A percentile compares a stretch with the other conserved stretches of the same genome.
These are phyloP conservation scores for Cyclanthera cordifolia DNA, from an alignment of 306 rosid species.

Conservation along the genomic window DNA sequence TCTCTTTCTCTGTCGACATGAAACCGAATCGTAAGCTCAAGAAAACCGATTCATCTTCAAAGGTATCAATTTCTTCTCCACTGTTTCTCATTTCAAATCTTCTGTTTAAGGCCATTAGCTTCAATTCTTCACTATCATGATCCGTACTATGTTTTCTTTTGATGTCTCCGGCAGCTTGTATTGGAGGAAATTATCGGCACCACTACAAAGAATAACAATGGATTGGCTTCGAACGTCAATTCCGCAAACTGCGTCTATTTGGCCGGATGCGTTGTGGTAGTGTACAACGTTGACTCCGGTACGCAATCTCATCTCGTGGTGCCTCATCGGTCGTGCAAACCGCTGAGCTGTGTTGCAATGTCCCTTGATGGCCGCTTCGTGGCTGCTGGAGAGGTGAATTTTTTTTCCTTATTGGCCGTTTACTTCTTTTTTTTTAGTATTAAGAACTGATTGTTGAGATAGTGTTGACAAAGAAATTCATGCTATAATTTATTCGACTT, in stretches of 20 bases:
- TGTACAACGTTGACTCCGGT: constrained; percentile 40
- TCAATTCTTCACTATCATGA: not conserved
- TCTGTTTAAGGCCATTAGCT: not conserved
- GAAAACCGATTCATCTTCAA: constrained; percentile 28
- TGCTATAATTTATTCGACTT: not conserved
- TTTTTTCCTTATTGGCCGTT: not conserved
- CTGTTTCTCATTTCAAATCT: not conserved
- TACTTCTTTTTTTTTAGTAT: not conserved
- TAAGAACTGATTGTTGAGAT: not conserved
- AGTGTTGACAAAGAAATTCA: not conserved
- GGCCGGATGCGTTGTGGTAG: constrained; percentile 65
- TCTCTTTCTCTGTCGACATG: constrained; percentile 20
- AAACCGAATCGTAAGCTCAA: constrained; percentile 34
- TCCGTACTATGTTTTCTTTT: not conserved
- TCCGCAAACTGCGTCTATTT: constrained; percentile 44
- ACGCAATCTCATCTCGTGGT: constrained; percentile 52
- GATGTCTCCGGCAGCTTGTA: constrained; percentile 30
- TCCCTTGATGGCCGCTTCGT: constrained; percentile 50
- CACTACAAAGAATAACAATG: constrained; percentile 46
- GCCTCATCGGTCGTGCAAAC: constrained; percentile 46
- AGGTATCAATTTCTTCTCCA: constrained; percentile 26
- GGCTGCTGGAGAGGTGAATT: constrained; percentile 64
- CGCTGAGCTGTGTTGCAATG: constrained; percentile 58
- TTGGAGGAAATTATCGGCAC: constrained; percentile 67
- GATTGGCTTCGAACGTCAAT: constrained; percentile 40